These are phyloP conservation scores for Solanum chilense DNA, from an alignment of 257 asterid genomes.

Conservation along the genomic window DNA sequence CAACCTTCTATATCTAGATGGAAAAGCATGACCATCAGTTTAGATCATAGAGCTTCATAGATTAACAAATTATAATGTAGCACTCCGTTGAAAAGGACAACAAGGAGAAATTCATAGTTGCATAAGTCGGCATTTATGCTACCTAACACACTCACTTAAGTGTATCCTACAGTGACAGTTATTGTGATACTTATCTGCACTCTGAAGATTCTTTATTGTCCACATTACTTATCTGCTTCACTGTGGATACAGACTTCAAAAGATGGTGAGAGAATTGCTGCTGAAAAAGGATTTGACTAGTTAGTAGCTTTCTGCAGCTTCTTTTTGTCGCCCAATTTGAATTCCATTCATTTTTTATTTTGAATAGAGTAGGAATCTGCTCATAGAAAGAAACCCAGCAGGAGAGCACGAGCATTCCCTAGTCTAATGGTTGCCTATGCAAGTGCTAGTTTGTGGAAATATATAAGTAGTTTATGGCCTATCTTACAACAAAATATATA, in stretches of 20 bases:
- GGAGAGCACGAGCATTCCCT: background rate
- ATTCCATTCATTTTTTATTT: background rate
- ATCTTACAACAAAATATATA: background rate
- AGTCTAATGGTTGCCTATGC: background rate
- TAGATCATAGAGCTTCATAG: background rate
- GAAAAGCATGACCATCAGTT: background rate
- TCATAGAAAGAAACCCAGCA: background rate
- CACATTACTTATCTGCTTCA: background rate
- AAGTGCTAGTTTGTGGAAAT: background rate
- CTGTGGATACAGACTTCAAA: background rate
- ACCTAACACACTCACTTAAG: background rate
- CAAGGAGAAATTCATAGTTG: background rate
- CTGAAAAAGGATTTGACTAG: background rate
- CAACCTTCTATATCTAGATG: background rate
- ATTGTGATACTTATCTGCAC: background rate
- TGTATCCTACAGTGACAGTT: background rate
- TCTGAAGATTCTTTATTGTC: background rate
- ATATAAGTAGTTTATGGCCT: background rate
- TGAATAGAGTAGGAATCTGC: background rate
- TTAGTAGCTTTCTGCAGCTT: background rate
- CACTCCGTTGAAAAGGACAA: background rate
- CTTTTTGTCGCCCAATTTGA: background rate
- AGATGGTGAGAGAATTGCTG: background rate
- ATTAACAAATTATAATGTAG: background rate
- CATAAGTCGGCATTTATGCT: background rate